Base-by-base conservation (phyloP, 345 rosid genomes). In the Brassica rapa region DNA sequence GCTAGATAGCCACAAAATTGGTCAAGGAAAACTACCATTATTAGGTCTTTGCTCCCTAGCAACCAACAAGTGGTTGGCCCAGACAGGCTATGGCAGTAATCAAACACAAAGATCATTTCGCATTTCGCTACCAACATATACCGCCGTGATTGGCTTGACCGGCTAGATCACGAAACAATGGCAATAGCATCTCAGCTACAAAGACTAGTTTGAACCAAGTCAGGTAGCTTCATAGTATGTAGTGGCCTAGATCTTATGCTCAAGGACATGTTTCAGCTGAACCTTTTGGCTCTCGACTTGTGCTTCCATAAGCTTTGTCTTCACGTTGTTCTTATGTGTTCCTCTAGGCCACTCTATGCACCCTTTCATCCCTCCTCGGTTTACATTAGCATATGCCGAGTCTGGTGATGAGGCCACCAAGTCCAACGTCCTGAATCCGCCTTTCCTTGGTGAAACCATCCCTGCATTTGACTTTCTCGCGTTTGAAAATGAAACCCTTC, bases 311-410 rank as follows among this genome's bases (percentile, higher is more conserved):
- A 91, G 98, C 83, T 88, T 92, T n/a, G 95, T 88, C 89, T 91
- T 94, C 85, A 91, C 77, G 77, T 86, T 86, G 71, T 83, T 85
- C 88, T 89, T 94, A 81, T 89, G 95, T 15, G 83, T 71, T 3
- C 87, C 87, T 8, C 90, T 91, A n/a, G 96, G 88, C 98, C 98
- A 94, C 69, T 92, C 98, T 33, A 94, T 91, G 87, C 98, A 92
- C 37, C 98, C 98, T 77, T 92, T 94, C 96, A 85, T 89, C 62
- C 91, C 96, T 64, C 87, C 93, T 63, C 87, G 84, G 19, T 84
- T 83, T 60, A 91, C 72, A 77, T 86, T 88, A 64, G 88, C 88
- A 82, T 90, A 84, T 49, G 85, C 87, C 0, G 87, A 83, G 61
- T 92, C 95, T 0, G 95, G 93, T 27, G 81, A 85, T 1, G 94